Evolutionary conservation across 2,329 filamentous ascomycete genomes (phyloP).

Genomic region (Sclerotinia trifoliorum): DNA sequence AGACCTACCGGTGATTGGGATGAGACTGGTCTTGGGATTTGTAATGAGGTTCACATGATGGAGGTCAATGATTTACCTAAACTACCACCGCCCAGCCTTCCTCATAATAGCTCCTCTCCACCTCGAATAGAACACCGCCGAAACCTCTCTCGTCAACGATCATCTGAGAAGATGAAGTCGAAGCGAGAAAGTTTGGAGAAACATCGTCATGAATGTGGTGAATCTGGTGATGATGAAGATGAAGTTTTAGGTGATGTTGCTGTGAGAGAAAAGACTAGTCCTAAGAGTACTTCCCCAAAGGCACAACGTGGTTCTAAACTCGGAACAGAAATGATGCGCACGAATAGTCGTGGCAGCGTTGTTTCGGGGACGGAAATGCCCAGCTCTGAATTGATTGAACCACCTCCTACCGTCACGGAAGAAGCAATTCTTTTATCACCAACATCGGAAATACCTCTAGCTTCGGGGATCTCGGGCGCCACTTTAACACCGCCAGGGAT

Average conservation of each 20-base stretch:
- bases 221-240: slow-evolving; percentile 93
- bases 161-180: slow-evolving; percentile 69
- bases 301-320: slow-evolving; percentile 79
- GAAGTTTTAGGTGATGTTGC: slow-evolving; percentile 72
- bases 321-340: slow-evolving; percentile 96
- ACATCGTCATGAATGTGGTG: slow-evolving; percentile 69
- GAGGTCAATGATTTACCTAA: slow-evolving; percentile 43
- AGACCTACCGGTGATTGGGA: slow-evolving; percentile 77
- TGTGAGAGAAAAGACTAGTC: slow-evolving; percentile 41
- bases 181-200: slow-evolving; percentile 76
- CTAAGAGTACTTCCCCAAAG: slow-evolving; percentile 49
- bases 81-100: slow-evolving; percentile 51
- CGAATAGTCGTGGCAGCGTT: slow-evolving; percentile 87
- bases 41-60: slow-evolving; percentile 50
- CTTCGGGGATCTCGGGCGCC: slow-evolving; percentile 33
- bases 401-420: slow-evolving; percentile 35
- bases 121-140: slow-evolving; percentile 51
- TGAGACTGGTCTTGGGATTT: slow-evolving; percentile 75
- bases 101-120: slow-evolving; percentile 65
- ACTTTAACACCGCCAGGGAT: slow-evolving; percentile 36
- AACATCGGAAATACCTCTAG: slow-evolving; percentile 29
- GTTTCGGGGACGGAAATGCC: slow-evolving; percentile 34
- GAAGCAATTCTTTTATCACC: slow-evolving; percentile 3
- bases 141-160: slow-evolving; percentile 56
- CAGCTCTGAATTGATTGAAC: slow-evolving; percentile 26